A percentile compares a stretch with the other conserved stretches of the same genome.
Evolutionary conservation across 108 stramenopile genomes (phyloP).

Genomic region (Heterococcus sp.): DNA sequence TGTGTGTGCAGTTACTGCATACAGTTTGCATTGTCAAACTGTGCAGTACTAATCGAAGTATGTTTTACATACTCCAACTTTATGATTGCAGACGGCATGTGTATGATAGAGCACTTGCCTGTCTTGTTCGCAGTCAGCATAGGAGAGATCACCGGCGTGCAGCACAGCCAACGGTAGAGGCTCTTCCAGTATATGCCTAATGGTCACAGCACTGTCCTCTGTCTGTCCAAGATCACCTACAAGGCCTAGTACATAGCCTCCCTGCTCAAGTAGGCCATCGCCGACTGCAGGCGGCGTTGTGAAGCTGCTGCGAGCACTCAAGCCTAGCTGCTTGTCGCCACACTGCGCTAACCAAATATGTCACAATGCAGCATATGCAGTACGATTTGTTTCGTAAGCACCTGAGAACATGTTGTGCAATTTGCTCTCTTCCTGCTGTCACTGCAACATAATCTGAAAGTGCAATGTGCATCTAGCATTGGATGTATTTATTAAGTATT

Average conservation of each 20-base stretch:
- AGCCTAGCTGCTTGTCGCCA: not conserved
- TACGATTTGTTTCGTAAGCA: not conserved
- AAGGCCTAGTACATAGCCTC: conserved; percentile 3
- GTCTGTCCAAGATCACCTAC: conserved; percentile 47
- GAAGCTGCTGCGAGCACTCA: not conserved
- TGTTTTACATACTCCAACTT: not conserved
- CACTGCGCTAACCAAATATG: not conserved
- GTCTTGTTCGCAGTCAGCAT: conserved; percentile 46
- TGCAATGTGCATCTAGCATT: not conserved
- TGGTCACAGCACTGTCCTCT: conserved; percentile 4
- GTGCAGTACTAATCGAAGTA: not conserved
- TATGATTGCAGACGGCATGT: not conserved
- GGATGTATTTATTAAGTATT: too few species aligned
- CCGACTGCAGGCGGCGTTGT: not conserved
- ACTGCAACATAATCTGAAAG: not conserved
- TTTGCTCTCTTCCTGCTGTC: not conserved
- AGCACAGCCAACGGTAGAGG: conserved; percentile 10
- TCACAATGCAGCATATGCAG: not conserved
- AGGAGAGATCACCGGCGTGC: conserved; percentile 38
- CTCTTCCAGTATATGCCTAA: conserved; percentile 17
- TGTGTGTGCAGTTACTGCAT: not conserved
- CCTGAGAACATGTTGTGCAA: not conserved
- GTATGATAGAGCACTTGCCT: not conserved
- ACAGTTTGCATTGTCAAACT: not conserved
- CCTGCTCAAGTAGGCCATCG: not conserved